Percentiles rank a stretch among this genome's conserved stretches.
These are phyloP conservation scores for Peronosclerospora sorghi DNA, from an alignment of 352 stramenopile genomes.

Conservation along the genomic window DNA sequence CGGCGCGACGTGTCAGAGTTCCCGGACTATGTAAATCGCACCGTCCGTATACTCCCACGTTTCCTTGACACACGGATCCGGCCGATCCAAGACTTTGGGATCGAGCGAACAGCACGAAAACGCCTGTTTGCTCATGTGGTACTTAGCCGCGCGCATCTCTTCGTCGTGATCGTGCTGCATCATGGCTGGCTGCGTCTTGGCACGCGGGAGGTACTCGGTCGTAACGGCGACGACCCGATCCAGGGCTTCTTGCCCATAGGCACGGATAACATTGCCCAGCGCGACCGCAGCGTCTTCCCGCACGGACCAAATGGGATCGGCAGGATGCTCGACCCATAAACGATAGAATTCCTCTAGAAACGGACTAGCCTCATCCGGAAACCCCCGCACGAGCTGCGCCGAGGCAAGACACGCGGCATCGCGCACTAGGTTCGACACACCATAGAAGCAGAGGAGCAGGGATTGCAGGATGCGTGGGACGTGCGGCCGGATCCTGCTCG, in stretches of 20 bases:
- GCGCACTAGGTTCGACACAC: slow-evolving; percentile 92
- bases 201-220: slow-evolving; percentile 65
- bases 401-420: slow-evolving; percentile 90
- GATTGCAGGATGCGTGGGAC: slow-evolving; percentile 67
- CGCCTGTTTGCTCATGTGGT: slow-evolving; percentile 89
- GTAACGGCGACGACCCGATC: slow-evolving; percentile 63
- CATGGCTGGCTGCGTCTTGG: slow-evolving; percentile 87
- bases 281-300: slow-evolving; percentile 92
- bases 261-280: slow-evolving; percentile 87
- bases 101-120: slow-evolving; percentile 93
- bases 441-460: slow-evolving; percentile 92
- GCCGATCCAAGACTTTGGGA: slow-evolving; percentile 84
- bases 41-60: slow-evolving; percentile 94
- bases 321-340: slow-evolving; percentile 91
- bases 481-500: slow-evolving; percentile 50
- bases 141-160: slow-evolving; percentile 84
- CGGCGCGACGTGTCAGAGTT: slow-evolving; percentile 72
- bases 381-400: slow-evolving; percentile 71
- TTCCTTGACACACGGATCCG: slow-evolving; percentile 79
- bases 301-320: slow-evolving; percentile 96
- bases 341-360: slow-evolving; percentile 83
- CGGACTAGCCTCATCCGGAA: slow-evolving; percentile 76
- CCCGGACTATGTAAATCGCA: slow-evolving; percentile 91
- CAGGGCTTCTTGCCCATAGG: slow-evolving; percentile 83
- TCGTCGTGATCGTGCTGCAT: slow-evolving; percentile 88